Evolutionary conservation across 2,329 filamentous ascomycete genomes (phyloP), one percentile per base, ranked within the genome.

Genomic region (Sporothrix mexicana): DNA sequence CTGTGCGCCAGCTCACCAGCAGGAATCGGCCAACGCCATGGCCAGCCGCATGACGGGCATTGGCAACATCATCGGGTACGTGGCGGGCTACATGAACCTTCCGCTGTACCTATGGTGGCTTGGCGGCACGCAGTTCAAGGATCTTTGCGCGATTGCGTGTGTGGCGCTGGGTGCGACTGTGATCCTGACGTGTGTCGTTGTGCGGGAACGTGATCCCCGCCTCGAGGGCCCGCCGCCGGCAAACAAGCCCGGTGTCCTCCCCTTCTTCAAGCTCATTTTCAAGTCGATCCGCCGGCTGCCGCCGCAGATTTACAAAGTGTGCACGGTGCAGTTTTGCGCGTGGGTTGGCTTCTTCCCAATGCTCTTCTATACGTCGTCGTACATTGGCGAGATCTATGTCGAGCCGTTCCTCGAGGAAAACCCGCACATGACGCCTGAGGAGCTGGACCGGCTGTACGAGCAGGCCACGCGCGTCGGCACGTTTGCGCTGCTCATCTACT

Each of bases 311-410:
- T 88, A 88, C 75, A 91, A 89, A 75, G 93, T 98, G 51, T 98
- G 95, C 79, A 84, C 90, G 76, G 92, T 95, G 0, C 93, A 96
- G 79, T 90, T 95, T 77, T 95, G 91, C 74, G 93, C 94, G 5
- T 98, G 95, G 95, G 91, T 98, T 72, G 95, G 94, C 70, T 98
- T 95, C 89, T 98, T 98, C 78, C 95, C 95, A 0, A 94, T 97
- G 80, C 86, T 98, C 2, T 98, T 97, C 83, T 98, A 98, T 84
- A 94, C 94, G 5, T 97, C 94, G 0, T 97, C 94, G 20, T 98
- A 96, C 80, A 92, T 98, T 77, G 95, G 93, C 74, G 94, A 97
- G 79, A 93, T 98, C 72, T 97, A 97, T 77, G 92, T 94, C 20
- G 92, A 97, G 79, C 94, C 94, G 0, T 92, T 88, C 77, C 90